Evolutionary conservation across 148 eudicot genomes (phyloP), one percentile per base, ranked within the genome.

Genomic region (Drosera capensis): DNA sequence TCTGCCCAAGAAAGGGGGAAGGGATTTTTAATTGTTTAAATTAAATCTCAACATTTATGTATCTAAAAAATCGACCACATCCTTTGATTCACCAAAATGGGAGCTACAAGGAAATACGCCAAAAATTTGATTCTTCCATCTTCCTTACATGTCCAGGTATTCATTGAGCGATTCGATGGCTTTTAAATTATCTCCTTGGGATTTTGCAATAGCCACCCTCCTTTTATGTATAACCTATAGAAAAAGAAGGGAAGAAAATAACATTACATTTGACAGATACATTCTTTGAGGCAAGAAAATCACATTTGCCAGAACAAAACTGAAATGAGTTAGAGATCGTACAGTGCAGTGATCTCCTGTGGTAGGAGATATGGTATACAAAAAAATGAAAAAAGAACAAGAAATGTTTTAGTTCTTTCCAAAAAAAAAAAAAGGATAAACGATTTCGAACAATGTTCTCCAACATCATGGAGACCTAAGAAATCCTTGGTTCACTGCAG

Each of bases 191-290:
- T 90, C 73, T 23, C 97, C 97, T 65, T 70, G 74, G 35, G 97
- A 94, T 66, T 84, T 90, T 23, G 84, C 93, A 71, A 90, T 68
- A 45, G 95, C 86, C 28, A 67, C 84, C 57, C 68, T 84, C 62
- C 97, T 78, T 68, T 78, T 84, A 17, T 71, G 92, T 61, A 84
- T 62, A 30, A 68, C 81, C 97, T 90, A 70, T 20, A 64, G 37
- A 60, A 49, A 40, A 30, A 20, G 12, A 28, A 19, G 14, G 23
- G 28, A 8, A 22, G 20, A 4, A 34, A 9, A 4, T 34, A 9
- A 34, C n/a, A 34, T 34, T 34, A 34, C 9, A 34, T 9, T 34
- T 34, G 11, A 34, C 14, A 5, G 5, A 6, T 11, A 34, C n/a
- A 2, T 34, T 11, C 14, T 9, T 11, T 4, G n/a, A 34, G 7